Evolutionary conservation across 139 green algal species (phyloP).

Genomic region (Chlorella sp.): DNA sequence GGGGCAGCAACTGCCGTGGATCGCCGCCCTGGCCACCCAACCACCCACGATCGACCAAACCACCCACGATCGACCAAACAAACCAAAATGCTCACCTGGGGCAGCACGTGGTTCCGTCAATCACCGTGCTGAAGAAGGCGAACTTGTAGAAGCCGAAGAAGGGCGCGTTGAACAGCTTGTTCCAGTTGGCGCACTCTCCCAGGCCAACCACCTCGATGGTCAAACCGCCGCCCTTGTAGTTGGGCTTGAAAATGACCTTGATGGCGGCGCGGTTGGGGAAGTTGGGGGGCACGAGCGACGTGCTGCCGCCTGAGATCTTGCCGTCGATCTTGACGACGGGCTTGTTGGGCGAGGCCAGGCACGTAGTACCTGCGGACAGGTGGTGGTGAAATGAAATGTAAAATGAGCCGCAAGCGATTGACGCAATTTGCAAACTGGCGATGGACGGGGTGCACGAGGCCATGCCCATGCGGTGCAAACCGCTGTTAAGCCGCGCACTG

Average conservation of each 20-base stretch:
- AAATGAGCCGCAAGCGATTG: too few species aligned
- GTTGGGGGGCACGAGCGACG: background rate
- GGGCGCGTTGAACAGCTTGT: background rate
- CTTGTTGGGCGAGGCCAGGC: background rate
- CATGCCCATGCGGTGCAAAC: too few species aligned
- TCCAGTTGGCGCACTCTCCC: background rate
- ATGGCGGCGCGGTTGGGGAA: background rate
- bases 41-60: too few species aligned
- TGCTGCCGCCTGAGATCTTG: background rate
- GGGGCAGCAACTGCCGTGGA: too few species aligned
- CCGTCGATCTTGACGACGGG: background rate
- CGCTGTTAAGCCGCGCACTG: too few species aligned
- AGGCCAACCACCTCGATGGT: background rate
- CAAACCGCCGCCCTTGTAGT: background rate
- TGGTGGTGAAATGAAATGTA: background rate
- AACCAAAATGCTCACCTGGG: background rate
- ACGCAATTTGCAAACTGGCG: too few species aligned
- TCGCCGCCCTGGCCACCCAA: too few species aligned
- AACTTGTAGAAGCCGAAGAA: background rate
- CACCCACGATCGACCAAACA: too few species aligned
- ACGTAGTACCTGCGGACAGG: background rate
- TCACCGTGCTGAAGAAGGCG: background rate
- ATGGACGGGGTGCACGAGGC: background rate
- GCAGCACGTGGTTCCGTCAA: background rate
- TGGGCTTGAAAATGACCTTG: background rate